phyloP scores from a whole-genome alignment of 139 green algal species.

The Tetradesmus lagerheimii region DNA sequence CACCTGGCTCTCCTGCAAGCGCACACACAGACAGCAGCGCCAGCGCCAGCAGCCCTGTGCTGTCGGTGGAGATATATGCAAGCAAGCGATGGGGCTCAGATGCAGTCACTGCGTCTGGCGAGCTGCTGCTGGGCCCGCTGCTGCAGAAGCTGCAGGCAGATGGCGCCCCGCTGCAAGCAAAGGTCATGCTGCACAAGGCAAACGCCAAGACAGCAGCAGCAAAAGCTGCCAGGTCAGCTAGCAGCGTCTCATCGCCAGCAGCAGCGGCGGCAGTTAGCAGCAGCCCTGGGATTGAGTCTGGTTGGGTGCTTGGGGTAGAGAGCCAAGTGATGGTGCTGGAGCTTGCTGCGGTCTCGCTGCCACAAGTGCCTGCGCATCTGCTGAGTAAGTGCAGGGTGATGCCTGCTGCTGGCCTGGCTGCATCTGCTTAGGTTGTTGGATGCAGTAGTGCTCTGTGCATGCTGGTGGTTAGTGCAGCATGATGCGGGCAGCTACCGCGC shows the following conservation, averaged over 20 bases:
- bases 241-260: not conserved
- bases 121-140: conserved; percentile 26
- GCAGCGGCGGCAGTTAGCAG: not conserved
- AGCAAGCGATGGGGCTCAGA: conserved; percentile 45
- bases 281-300: conserved; percentile 34
- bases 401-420: not conserved
- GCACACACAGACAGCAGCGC: not conserved
- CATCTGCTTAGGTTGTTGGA: not conserved
- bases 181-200: not conserved
- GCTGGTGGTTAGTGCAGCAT: not conserved
- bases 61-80: conserved; percentile 10
- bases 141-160: not conserved
- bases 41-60: conserved; percentile 19
- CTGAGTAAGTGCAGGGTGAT: not conserved
- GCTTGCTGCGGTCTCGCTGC: not conserved
- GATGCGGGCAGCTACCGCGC: not conserved
- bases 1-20: not conserved
- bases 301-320: conserved; percentile 3
- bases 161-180: not conserved
- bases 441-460: not conserved
- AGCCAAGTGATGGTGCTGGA: conserved; percentile 18
- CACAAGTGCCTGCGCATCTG: not conserved
- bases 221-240: not conserved
- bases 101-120: conserved; percentile 3
- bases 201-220: conserved; percentile 11